Evolutionary conservation across 176 grass and related monocot genomes (phyloP).

Genomic region (Zea mays): DNA sequence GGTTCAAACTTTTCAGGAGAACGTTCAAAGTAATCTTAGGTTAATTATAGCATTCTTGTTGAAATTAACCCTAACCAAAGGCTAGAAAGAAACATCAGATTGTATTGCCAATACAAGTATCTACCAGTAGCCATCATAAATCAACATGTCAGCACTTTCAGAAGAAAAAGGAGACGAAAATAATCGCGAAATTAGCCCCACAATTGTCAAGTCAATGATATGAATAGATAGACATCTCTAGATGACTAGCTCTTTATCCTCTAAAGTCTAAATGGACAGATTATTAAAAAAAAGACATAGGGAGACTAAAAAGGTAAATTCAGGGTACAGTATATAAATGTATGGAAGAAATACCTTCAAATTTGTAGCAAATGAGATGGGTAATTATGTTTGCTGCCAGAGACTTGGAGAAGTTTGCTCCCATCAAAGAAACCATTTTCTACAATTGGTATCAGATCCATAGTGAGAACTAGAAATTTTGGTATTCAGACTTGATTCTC

Average conservation of each 20-base stretch:
- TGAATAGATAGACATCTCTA: conserved; percentile 2
- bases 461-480: neutral
- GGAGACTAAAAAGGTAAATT: neutral
- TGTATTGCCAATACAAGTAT: neutral
- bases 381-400: conserved; percentile 55
- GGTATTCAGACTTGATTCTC: neutral
- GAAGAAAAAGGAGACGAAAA: neutral
- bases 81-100: neutral
- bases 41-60: neutral
- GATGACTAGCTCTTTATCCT: neutral
- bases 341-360: conserved; percentile 62
- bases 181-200: conserved; percentile 1
- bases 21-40: neutral
- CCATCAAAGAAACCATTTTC: conserved; percentile 83
- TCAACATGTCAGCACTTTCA: neutral
- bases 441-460: conserved; percentile 46
- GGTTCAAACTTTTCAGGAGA: conserved; percentile 8
- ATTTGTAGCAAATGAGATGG: conserved; percentile 90
- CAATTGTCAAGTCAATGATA: neutral
- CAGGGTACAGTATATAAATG: neutral
- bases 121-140: neutral
- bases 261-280: neutral
- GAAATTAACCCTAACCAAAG: neutral
- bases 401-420: conserved; percentile 62
- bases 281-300: neutral